Conservation (phyloP, 2,329 filamentous ascomycete genomes). For the Monosporascus sp. region DNA sequence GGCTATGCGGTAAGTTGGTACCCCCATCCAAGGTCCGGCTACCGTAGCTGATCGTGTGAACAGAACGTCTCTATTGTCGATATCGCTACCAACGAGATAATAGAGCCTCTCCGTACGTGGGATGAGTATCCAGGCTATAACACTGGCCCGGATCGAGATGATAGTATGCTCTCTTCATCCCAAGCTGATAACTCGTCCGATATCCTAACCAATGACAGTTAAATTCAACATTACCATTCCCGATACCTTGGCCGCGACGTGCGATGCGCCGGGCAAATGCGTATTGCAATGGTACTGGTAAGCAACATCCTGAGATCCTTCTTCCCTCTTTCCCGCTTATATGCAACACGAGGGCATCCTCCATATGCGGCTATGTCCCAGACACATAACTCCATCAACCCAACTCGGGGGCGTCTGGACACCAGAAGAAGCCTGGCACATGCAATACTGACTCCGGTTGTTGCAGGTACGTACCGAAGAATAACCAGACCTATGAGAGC, state of each 20-base stretch:
- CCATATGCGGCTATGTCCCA: not conserved
- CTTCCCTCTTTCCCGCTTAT: not conserved
- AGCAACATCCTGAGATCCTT: not conserved
- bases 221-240: constrained; percentile 54
- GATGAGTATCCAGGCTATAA: constrained; percentile 22
- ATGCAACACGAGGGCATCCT: not conserved
- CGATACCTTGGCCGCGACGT: constrained; percentile 37
- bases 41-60: constrained; percentile 2
- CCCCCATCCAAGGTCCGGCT: not conserved
- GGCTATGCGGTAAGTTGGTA: constrained; percentile 21
- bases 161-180: constrained; percentile 35
- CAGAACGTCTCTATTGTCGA: constrained; percentile 47
- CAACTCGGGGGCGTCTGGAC: not conserved
- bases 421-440: no score
- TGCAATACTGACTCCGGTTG: not conserved
- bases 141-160: constrained; percentile 16
- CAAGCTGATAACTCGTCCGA: constrained; percentile 19
- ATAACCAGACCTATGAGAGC: constrained; percentile 58
- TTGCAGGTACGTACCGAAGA: constrained; percentile 36
- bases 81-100: constrained; percentile 39
- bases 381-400: not conserved
- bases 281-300: constrained; percentile 57
- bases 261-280: constrained; percentile 42
- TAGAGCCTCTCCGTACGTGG: constrained; percentile 43
- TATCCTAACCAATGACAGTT: constrained; percentile 22